Percentiles rank a stretch among this genome's conserved stretches.
phyloP scores from a whole-genome alignment of 2,329 filamentous ascomycete genomes.

The Phoma herbarum region DNA sequence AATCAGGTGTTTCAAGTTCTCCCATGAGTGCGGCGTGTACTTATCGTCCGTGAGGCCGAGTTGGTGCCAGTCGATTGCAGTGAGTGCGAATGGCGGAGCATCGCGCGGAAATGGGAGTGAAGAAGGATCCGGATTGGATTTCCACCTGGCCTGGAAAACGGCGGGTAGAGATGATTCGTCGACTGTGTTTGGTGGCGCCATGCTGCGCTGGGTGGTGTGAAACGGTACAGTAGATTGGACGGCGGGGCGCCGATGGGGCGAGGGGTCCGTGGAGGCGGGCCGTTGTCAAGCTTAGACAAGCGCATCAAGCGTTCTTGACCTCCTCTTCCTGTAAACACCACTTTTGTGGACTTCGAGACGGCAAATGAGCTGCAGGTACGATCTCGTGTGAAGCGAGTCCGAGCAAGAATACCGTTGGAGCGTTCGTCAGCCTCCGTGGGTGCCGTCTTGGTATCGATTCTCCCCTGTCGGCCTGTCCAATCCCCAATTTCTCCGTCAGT shows the following conservation, averaged over 20 bases:
- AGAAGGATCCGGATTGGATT: constrained; percentile 42
- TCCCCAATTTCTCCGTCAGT: constrained; percentile 38
- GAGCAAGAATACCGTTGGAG: background rate
- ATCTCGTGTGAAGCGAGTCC: background rate
- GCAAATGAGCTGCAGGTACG: background rate
- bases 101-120: constrained; percentile 47
- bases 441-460: constrained; percentile 2
- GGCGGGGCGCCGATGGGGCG: constrained; percentile 6
- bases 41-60: constrained; percentile 43
- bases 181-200: constrained; percentile 22
- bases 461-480: constrained; percentile 25
- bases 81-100: constrained; percentile 49
- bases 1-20: constrained; percentile 43
- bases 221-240: constrained; percentile 15
- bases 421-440: background rate
- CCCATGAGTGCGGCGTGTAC: constrained; percentile 49
- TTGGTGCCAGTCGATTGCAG: constrained; percentile 46
- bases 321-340: background rate
- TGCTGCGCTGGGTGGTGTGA: constrained; percentile 16
- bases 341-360: background rate
- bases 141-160: constrained; percentile 43
- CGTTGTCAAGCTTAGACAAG: constrained; percentile 12
- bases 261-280: constrained; percentile 8
- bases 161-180: constrained; percentile 42
- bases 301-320: background rate